Conservation (phyloP, 805 yeast species). For the Metschnikowia peoriensis region DNA sequence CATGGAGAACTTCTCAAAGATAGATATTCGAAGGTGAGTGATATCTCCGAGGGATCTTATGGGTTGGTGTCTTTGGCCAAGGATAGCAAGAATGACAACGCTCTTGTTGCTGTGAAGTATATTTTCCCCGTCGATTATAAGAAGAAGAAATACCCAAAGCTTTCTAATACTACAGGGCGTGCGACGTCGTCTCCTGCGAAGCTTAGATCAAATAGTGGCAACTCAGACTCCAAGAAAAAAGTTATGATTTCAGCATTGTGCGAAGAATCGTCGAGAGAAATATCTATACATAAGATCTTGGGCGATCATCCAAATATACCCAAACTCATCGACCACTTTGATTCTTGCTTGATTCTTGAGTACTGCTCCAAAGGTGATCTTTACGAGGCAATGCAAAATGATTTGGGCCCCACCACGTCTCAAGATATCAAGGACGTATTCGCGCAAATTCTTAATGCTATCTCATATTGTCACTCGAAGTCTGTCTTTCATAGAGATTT, state of each 20-base stretch:
- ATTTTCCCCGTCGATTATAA: conserved; percentile 59
- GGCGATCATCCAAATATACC: conserved; percentile 51
- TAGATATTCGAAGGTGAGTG: conserved; percentile 66
- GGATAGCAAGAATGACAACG: conserved; percentile 49
- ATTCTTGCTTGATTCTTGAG: conserved; percentile 60
- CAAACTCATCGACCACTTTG: conserved; percentile 48
- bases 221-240: conserved; percentile 16
- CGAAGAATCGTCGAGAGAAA: conserved; percentile 67
- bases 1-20: conserved; percentile 50
- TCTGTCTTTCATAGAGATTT: conserved; percentile 55
- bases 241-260: conserved; percentile 32
- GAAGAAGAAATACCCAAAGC: conserved; percentile 20
- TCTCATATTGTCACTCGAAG: conserved; percentile 48
- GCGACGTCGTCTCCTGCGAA: conserved; percentile 39
- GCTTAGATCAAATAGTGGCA: conserved; percentile 21
- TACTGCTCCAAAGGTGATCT: conserved; percentile 86
- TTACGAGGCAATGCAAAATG: conserved; percentile 71
- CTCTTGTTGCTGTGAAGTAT: conserved; percentile 81
- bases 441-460: conserved; percentile 48
- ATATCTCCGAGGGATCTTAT: conserved; percentile 88
- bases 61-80: conserved; percentile 88
- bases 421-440: conserved; percentile 56
- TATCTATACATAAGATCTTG: conserved; percentile 59
- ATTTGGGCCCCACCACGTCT: conserved; percentile 59
- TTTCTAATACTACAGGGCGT: conserved; percentile 19